Conservation (phyloP, 495 filamentous ascomycete species). For the Penicillium paxilli region DNA sequence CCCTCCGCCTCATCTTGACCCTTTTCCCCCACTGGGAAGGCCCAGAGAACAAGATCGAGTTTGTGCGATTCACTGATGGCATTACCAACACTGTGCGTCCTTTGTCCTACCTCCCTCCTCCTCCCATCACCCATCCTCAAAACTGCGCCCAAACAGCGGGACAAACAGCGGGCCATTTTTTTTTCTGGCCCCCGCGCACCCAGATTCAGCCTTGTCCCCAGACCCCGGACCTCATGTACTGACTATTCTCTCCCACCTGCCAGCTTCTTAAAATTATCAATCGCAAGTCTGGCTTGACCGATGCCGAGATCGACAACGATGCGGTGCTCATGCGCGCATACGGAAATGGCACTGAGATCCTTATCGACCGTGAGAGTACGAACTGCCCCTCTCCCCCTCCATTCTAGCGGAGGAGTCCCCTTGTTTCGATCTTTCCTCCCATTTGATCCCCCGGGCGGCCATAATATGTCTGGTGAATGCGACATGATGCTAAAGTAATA, state of each 20-base stretch:
- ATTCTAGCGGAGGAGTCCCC: background rate
- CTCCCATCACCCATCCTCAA: no score
- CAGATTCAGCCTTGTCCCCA: background rate
- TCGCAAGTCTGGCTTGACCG: constrained; percentile 69
- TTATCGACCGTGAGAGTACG: constrained; percentile 95
- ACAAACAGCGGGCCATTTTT: background rate
- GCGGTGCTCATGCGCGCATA: constrained; percentile 92
- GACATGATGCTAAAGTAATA: constrained; percentile 40
- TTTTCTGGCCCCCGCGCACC: background rate
- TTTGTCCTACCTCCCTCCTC: constrained; percentile 1
- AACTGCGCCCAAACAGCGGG: no score
- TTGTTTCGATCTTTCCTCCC: background rate
- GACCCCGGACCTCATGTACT: background rate
- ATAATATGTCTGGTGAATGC: no score
- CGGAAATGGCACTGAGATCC: constrained; percentile 87
- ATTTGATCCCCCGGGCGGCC: no score
- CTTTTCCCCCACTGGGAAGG: constrained; percentile 83
- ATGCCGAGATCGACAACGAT: constrained; percentile 78
- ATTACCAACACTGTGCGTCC: constrained; percentile 89
- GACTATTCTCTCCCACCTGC: constrained; percentile 22
- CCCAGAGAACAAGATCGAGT: constrained; percentile 74
- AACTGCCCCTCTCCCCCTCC: constrained; percentile 20
- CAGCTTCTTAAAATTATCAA: constrained; percentile 86
- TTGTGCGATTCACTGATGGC: constrained; percentile 91
- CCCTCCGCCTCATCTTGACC: constrained; percentile 73